Evolutionary conservation across 140 eudicot species (phyloP).

Genomic region (Ambrosia hybrid): DNA sequence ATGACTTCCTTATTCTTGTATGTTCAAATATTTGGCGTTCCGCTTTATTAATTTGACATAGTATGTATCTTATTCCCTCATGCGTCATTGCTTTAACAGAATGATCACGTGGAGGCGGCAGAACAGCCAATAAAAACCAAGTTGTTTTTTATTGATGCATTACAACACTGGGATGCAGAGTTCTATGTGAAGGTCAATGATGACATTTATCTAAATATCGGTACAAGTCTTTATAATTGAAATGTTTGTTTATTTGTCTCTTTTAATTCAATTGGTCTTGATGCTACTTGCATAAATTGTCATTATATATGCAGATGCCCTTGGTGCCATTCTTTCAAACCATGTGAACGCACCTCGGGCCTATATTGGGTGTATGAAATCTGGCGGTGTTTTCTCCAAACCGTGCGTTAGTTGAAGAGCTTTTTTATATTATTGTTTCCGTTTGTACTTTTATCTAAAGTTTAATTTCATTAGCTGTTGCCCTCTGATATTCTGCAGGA

Average conservation of each 20-base stretch:
- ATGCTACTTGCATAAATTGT: constrained; percentile 11
- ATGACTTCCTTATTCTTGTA: constrained; percentile 87
- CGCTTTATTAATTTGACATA: constrained; percentile 8
- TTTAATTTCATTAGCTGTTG: constrained; percentile 4
- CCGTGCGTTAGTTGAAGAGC: constrained; percentile 48
- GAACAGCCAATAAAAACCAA: constrained; percentile 64
- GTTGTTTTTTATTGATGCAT: constrained; percentile 58
- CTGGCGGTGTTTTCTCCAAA: constrained; percentile 83
- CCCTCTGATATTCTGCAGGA: constrained; percentile 38
- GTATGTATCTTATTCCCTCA: not conserved
- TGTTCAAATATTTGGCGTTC: constrained; percentile 27
- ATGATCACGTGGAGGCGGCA: constrained; percentile 62
- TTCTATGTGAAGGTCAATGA: constrained; percentile 86
- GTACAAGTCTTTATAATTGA: constrained; percentile 32
- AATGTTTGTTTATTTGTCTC: not conserved
- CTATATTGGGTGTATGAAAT: constrained; percentile 91
- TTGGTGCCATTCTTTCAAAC: constrained; percentile 67
- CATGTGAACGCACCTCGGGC: constrained; percentile 72
- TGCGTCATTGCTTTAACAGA: constrained; percentile 35
- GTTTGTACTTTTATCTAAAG: not conserved
- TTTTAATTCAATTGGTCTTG: not conserved
- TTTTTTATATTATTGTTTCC: constrained; percentile 1
- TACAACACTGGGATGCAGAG: constrained; percentile 83
- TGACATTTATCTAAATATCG: constrained; percentile 79
- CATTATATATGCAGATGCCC: constrained; percentile 56